phyloP scores from a whole-genome alignment of 805 yeast genomes.

The Candida montana region DNA sequence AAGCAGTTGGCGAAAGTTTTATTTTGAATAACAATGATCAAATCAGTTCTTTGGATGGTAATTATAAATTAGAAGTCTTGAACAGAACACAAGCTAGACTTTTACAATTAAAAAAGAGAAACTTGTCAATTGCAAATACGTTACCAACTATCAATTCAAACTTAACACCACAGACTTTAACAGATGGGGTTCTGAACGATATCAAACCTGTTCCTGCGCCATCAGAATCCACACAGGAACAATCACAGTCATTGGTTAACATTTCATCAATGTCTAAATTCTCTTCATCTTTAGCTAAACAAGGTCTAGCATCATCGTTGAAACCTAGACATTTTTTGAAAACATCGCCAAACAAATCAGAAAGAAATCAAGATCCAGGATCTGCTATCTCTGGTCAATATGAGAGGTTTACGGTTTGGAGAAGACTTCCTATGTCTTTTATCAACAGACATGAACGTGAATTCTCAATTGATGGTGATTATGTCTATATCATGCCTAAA shows the following conservation, averaged over 20 bases:
- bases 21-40: conserved; percentile 34
- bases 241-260: too few species aligned
- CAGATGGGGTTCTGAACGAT: conserved; percentile 4
- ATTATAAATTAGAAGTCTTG: conserved; percentile 36
- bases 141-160: conserved; percentile 25
- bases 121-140: conserved; percentile 9
- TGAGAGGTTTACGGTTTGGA: conserved; percentile 81
- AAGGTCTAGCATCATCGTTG: conserved; percentile 24
- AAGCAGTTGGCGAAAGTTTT: conserved; percentile 27
- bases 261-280: conserved; percentile 2
- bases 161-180: conserved; percentile 25
- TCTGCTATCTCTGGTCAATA: conserved; percentile 36
- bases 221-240: not conserved
- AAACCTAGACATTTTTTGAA: conserved; percentile 31
- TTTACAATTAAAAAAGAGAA: conserved; percentile 28
- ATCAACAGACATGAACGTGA: conserved; percentile 76
- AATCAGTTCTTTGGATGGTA: conserved; percentile 37
- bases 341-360: conserved; percentile 22
- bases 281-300: conserved; percentile 11
- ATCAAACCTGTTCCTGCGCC: not conserved
- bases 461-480: conserved; percentile 90
- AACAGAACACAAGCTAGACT: conserved; percentile 38
- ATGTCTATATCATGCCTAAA: conserved; percentile 81
- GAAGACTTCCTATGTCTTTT: conserved; percentile 83
- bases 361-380: conserved; percentile 15